These are phyloP conservation scores for Jimgerdemannia flammicorona DNA, from an alignment of 192 early-diverging fungal species.

Conservation along the genomic window DNA sequence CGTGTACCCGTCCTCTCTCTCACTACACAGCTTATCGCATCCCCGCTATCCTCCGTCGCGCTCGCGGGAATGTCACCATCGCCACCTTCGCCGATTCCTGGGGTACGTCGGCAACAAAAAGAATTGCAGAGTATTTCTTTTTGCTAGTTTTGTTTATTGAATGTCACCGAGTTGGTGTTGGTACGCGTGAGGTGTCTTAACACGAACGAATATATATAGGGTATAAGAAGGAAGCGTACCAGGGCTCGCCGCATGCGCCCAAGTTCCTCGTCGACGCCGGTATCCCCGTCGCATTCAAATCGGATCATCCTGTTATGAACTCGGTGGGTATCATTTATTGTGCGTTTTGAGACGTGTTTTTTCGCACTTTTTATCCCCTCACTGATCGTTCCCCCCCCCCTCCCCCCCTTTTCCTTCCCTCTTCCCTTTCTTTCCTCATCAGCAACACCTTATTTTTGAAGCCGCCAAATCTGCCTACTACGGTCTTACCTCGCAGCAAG, in stretches of 20 bases:
- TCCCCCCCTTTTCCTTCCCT: too few relatives aligned
- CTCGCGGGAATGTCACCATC: conserved; percentile 57
- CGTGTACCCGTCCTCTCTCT: too few relatives aligned
- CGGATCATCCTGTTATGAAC: conserved; percentile 77
- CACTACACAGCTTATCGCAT: conserved; percentile 53
- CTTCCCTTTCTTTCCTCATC: not conserved
- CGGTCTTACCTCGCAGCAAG: conserved; percentile 53
- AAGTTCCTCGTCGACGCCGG: conserved; percentile 62
- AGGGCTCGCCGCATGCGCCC: conserved; percentile 52
- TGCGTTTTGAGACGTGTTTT: not conserved
- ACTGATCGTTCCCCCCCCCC: not conserved
- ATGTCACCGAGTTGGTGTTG: too few relatives aligned
- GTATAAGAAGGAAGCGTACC: conserved; percentile 78
- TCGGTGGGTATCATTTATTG: conserved; percentile 23
- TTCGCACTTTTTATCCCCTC: not conserved
- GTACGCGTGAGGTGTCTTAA: not conserved
- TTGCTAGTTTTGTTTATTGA: too few relatives aligned
- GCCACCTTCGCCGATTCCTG: conserved; percentile 66
- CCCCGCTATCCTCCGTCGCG: conserved; percentile 55
- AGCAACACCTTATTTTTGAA: conserved; percentile 70
- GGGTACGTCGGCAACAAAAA: conserved; percentile 16
- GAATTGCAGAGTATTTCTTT: not conserved
- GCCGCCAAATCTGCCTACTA: conserved; percentile 73
- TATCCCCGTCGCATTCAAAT: conserved; percentile 72
- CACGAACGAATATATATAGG: conserved; percentile 1